Base-by-base conservation (phyloP, 495 filamentous ascomycete species). In the Evernia prunastri region DNA sequence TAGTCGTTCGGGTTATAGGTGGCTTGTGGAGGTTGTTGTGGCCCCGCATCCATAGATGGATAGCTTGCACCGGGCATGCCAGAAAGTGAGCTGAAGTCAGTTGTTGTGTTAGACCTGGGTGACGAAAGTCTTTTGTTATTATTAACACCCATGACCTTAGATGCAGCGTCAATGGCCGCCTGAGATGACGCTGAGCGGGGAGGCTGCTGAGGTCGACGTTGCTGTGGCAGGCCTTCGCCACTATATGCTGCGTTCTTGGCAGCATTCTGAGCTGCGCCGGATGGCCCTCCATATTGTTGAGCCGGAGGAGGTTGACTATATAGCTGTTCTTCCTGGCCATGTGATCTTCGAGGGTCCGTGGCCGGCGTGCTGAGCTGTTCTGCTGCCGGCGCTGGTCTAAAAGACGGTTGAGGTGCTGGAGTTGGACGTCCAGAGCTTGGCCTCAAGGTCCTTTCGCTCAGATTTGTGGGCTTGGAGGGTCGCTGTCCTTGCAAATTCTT, bases 1-100 rank as follows among this genome's bases (percentile, higher is more conserved):
- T 92, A 92, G 58, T 83, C 85, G 37, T 83, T 79, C 43, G 89
- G 89, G 72, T 92, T 86, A 71, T 93, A 91, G 66, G 81, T 83
- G 27, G 83, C 80, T 67, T 89, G 84, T 56, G 79, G 76, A n/a
- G 82, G 80, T 67, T 78, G 80, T 60, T 79, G 81, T 59, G 35
- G 59, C 60, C 18, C 60, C n/a, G 57, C 40, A 40, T 68, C 69
- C 37, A 66, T 56, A n/a, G 63, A n/a, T 42, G 78, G 72, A 35
- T 70, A 57, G 47, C 74, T 67, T 11, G 73, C 68, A 23, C 72
- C 72, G 60, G 78, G 78, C 20, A 77, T 73, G n/a, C 73, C 74
- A 36, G 68, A 53, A 33, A 67, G 51, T 54, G 71, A 63, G 33
- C 71, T 66, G 59, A 77, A 80, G 58, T 84, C 81, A 4, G 78